Evolutionary conservation across 352 stramenopile genomes (phyloP), one percentile per base, ranked within the genome.

Genomic region (Phytophthora citrophthora): DNA sequence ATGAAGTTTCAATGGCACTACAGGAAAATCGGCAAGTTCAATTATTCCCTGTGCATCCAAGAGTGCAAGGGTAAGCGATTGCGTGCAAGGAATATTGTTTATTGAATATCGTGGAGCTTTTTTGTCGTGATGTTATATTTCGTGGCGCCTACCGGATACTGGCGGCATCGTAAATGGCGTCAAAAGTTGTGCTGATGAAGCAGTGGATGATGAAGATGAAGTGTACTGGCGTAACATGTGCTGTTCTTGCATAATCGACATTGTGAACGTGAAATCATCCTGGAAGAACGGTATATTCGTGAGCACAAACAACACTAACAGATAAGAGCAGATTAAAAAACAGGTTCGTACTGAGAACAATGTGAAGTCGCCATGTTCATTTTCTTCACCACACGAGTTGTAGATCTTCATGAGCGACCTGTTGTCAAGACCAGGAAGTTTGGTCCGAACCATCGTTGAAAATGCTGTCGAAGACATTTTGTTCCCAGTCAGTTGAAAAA

Each of bases 361-460:
- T 40, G 70, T 74, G 31, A 90, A 88, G 16, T 94, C 83, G n/a
- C 83, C 85, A 7, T 91, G 61, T 13, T 94, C 83, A 46, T 92
- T 95, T 54, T 94, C 87, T 78, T 95, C 83, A 6, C 83, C 84
- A 26, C 81, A 92, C 31, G 80, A 70, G 51, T 92, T 84, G 47
- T 88, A 94, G 11, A 89, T 69, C 27, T 91, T 90, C 54, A 88
- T 68, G 26, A 95, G 70, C 1, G 48, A 65, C 13, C 77, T 79
- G 26, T 78, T 70, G 27, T 91, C 78, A 36, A 90, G 41, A 8
- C 46, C n/a, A 20, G 71, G 59, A 7, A 93, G 53, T 48, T 90
- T 86, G 26, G 76, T 64, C 34, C 77, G 74, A 18, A 94, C 73
- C 45, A 93, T 64, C 5, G 72, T 72, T 16, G 75, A 70, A 60